A percentile compares a stretch with the other conserved stretches of the same genome.
Evolutionary conservation across 148 eudicot genomes (phyloP).

Genomic region (Polygonum maritimum): DNA sequence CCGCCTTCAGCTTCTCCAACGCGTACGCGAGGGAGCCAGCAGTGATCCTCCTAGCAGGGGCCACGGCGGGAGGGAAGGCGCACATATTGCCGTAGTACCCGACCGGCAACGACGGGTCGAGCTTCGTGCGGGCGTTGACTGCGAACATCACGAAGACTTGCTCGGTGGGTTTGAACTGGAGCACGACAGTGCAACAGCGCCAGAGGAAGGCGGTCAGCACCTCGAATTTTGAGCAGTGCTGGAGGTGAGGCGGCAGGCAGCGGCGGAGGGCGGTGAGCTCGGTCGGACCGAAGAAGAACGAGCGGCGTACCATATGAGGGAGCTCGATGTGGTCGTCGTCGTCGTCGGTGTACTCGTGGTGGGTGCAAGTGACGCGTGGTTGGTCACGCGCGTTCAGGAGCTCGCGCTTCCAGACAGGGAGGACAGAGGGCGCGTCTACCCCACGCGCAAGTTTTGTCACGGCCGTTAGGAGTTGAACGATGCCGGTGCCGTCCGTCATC

Average conservation of each 20-base stretch:
- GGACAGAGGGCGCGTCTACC: not conserved
- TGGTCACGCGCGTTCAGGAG: constrained; percentile 20
- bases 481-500: constrained; percentile 21
- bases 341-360: constrained; percentile 13
- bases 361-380: constrained; percentile 22
- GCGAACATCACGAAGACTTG: constrained; percentile 18
- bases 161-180: constrained; percentile 21
- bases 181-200: constrained; percentile 34
- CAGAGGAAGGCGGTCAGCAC: constrained; percentile 35
- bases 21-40: too few relatives aligned
- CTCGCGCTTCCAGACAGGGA: constrained; percentile 32
- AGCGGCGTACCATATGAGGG: not conserved
- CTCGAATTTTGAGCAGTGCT: constrained; percentile 21
- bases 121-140: constrained; percentile 15
- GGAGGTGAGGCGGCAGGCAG: not conserved
- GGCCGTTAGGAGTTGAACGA: constrained; percentile 26
- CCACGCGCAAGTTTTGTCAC: constrained; percentile 29
- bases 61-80: constrained; percentile 18
- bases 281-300: not conserved
- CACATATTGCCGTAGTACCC: constrained; percentile 45
- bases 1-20: too few relatives aligned
- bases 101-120: constrained; percentile 24
- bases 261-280: not conserved
- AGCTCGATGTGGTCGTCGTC: not conserved
- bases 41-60: constrained; percentile 22